phyloP scores from a whole-genome alignment of 2,329 filamentous ascomycete species.

The Zymoseptoria ardabiliae region DNA sequence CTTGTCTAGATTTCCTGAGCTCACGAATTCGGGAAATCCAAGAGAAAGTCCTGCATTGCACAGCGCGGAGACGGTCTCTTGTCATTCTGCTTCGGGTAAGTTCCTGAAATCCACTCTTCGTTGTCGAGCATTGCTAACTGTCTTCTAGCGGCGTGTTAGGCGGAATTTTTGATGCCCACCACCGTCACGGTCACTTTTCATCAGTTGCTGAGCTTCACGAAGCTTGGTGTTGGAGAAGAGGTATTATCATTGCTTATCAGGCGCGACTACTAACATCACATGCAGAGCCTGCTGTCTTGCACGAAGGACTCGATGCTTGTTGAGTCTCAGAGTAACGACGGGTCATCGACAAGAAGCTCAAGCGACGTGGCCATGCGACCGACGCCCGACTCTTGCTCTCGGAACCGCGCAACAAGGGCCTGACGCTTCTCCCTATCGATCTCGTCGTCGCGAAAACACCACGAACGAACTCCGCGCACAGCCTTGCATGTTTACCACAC shows the following conservation, averaged over 20 bases:
- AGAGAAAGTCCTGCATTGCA: conserved; percentile 1
- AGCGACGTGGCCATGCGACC: no score
- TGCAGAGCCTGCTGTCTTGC: neutral
- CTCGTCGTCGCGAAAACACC: no score
- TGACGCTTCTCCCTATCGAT: neutral
- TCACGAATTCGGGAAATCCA: neutral
- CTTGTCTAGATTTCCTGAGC: neutral
- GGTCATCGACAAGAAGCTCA: no score
- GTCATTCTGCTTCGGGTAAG: conserved; percentile 1
- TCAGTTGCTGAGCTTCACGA: neutral
- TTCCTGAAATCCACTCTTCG: no score
- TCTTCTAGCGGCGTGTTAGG: neutral
- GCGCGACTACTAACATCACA: neutral
- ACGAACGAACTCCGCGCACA: no score
- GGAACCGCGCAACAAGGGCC: neutral
- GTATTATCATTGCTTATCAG: neutral
- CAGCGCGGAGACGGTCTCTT: neutral
- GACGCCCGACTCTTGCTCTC: no score
- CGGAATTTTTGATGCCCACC: conserved; percentile 1
- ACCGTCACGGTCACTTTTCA: neutral
- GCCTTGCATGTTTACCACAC: neutral
- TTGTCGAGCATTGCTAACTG: no score
- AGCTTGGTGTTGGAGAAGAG: neutral
- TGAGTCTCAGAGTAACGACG: no score
- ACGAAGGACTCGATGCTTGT: neutral